Evolutionary conservation across 768 basidiomycete genomes (phyloP), one percentile per base, ranked within the genome.

Genomic region (Tricholoma furcatifolium): DNA sequence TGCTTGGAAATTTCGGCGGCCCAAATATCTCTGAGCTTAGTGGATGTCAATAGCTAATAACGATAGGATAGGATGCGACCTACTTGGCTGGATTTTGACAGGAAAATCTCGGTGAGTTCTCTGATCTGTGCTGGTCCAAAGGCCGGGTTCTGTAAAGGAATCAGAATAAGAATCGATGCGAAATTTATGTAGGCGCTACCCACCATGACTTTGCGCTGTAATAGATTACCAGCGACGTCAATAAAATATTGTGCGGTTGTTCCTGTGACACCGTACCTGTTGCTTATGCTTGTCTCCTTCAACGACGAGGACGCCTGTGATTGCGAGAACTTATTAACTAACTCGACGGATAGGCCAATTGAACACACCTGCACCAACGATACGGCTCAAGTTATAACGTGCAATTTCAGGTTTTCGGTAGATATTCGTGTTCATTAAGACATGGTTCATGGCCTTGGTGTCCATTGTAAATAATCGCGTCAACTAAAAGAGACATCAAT

Each of bases 51-150:
- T 42, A 21, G 17, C 40, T 6, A 17, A 42, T 9, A 10, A 18
- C 40, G 40, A 42, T 6, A 23, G 20, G 34, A 21, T 17, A 42
- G 17, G 3, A 23, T 12, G 11, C 21, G 0, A 46, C 51, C 8
- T 59, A 81, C 83, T 65, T 78, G 65, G 0, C 74, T 57, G 1
- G 84, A 68, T 62, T 84, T 86, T 4, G 76, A 73, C 7, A 82
- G 56, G 56, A 87, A 85, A 6, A 81, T 78, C 11, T 72, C 72
- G 0, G 82, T 82, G 11, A 86, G 60, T 40, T 78, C 79, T 2
- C 84, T 72, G 35, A 87, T 75, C 58, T 85, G 83, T 1, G 75
- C 66, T 2, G 75, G 72, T 1, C 85, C 83, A 57, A 88, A 88
- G 0, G 84, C 84, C 11, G 85, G 85, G 56, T 87, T 87, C 85